phyloP scores from a whole-genome alignment of 129 eudicot genomes.

The carrot (Daucus carota) region DH1_v3.0 NC_030386.2:37284001-37284500 shows the following conservation, averaged over 20 bases:
- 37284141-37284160: background rate
- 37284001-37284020: background rate
- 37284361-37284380: conserved; percentile 13
- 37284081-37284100: background rate
- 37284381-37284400: conserved; percentile 39
- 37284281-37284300: background rate
- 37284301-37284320: background rate
- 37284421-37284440: background rate
- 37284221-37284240: background rate
- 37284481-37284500: background rate
- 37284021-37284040: background rate
- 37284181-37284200: background rate
- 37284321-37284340: background rate
- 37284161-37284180: background rate
- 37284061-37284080: background rate
- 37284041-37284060: background rate
- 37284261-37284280: background rate
- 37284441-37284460: background rate
- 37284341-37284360: conserved; percentile 26
- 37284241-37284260: background rate
- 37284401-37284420: conserved; percentile 25
- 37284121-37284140: background rate
- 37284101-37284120: background rate
- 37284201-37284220: background rate
- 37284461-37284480: background rate